phyloP scores from a whole-genome alignment of 2,329 filamentous ascomycete genomes.

The Plenodomus tracheiphilus region DNA sequence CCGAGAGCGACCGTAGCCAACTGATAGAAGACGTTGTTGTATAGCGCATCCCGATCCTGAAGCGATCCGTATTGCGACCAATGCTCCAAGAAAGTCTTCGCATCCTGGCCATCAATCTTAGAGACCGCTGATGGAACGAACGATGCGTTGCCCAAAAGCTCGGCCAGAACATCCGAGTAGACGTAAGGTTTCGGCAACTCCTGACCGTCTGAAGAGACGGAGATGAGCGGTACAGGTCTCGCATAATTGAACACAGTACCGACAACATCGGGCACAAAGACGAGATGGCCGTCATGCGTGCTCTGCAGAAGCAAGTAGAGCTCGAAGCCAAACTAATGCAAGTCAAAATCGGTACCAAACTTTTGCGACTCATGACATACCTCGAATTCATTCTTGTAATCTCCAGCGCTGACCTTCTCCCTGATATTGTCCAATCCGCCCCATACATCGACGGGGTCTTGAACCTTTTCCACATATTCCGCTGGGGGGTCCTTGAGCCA shows the following conservation, averaged over 20 bases:
- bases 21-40: slow-evolving; percentile 55
- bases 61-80: slow-evolving; percentile 53
- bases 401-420: slow-evolving; percentile 40
- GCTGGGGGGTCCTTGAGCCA: slow-evolving; percentile 51
- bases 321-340: slow-evolving; percentile 34
- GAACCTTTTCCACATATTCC: slow-evolving; percentile 52
- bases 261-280: slow-evolving; percentile 58
- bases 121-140: slow-evolving; percentile 55
- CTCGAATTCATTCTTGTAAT: slow-evolving; percentile 48
- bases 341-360: slow-evolving; percentile 6
- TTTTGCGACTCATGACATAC: slow-evolving; percentile 13
- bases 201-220: slow-evolving; percentile 59
- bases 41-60: slow-evolving; percentile 63
- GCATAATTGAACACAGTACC: slow-evolving; percentile 56
- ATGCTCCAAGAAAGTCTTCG: slow-evolving; percentile 53
- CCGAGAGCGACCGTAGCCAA: slow-evolving; percentile 50
- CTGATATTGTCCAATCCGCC: slow-evolving; percentile 45
- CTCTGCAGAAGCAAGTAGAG: slow-evolving; percentile 51
- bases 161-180: slow-evolving; percentile 52
- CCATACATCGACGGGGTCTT: slow-evolving; percentile 49
- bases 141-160: slow-evolving; percentile 45
- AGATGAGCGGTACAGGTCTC: slow-evolving; percentile 58
- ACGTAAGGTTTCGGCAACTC: slow-evolving; percentile 61
- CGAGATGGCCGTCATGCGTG: slow-evolving; percentile 68
- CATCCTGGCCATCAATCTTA: slow-evolving; percentile 62